A percentile compares a stretch with the other conserved stretches of the same genome.
These are phyloP conservation scores for Nidularia pulvinata DNA, from an alignment of 768 basidiomycete species.

Conservation along the genomic window DNA sequence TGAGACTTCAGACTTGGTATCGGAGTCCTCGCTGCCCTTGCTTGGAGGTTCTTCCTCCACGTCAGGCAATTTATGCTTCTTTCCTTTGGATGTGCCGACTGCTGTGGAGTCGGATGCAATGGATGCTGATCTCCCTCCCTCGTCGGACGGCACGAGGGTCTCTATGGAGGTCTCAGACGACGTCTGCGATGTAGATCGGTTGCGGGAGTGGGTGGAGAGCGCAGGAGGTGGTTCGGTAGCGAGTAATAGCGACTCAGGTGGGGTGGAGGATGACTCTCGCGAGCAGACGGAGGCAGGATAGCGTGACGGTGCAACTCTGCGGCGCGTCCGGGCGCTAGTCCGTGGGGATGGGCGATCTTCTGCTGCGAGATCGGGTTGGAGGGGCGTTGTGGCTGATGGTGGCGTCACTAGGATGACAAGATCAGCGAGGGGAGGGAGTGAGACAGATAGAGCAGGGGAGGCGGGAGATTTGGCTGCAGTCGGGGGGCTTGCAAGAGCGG, in stretches of 20 bases:
- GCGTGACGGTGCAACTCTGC: constrained; percentile 2
- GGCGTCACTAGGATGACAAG: background rate
- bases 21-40: constrained; percentile 3
- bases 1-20: constrained; percentile 15
- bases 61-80: constrained; percentile 19
- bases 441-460: background rate
- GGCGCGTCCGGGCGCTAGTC: constrained; percentile 1
- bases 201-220: constrained; percentile 25
- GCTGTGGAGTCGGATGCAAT: constrained; percentile 35
- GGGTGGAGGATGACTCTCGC: constrained; percentile 7
- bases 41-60: no score
- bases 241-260: constrained; percentile 1
- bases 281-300: constrained; percentile 6
- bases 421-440: background rate
- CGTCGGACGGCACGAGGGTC: constrained; percentile 7
- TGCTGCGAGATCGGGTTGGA: background rate
- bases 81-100: constrained; percentile 21
- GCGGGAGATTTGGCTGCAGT: background rate
- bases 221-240: no score
- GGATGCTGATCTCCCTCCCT: constrained; percentile 32
- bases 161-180: constrained; percentile 32
- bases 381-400: background rate
- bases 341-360: background rate
- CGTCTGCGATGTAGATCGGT: constrained; percentile 34
- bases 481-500: background rate